Conservation (phyloP, 2,329 filamentous ascomycete species). For the Leptographium galeiforme region DNA sequence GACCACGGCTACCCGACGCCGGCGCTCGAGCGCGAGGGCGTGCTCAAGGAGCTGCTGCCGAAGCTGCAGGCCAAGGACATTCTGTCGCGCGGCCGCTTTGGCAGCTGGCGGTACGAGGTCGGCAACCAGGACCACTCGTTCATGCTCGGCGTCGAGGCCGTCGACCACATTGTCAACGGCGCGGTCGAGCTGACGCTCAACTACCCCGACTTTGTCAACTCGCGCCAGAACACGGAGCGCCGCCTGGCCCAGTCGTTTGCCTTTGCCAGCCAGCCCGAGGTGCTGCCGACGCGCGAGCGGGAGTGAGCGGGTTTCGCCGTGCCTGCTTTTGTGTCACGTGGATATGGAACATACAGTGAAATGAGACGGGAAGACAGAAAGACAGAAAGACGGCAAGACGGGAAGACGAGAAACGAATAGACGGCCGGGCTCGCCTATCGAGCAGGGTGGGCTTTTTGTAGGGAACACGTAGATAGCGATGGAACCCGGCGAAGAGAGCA, state of each 20-base stretch:
- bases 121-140: constrained; percentile 97
- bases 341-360: background rate
- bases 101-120: constrained; percentile 91
- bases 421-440: background rate
- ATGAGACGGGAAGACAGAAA: no score
- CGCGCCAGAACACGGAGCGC: constrained; percentile 53
- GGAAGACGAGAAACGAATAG: background rate
- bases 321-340: background rate
- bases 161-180: constrained; percentile 78
- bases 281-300: constrained; percentile 24
- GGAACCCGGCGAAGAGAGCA: background rate
- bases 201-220: constrained; percentile 93
- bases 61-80: constrained; percentile 86
- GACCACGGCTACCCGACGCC: constrained; percentile 98
- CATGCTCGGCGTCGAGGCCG: constrained; percentile 92
- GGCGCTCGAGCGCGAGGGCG: constrained; percentile 85
- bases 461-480: background rate
- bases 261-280: constrained; percentile 20
- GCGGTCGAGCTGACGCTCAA: constrained; percentile 86
- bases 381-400: no score
- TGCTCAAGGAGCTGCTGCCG: constrained; percentile 82
- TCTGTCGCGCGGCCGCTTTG: constrained; percentile 90
- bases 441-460: background rate
- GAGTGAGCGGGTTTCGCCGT: background rate
- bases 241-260: constrained; percentile 39